Percentiles rank a stretch among this genome's conserved stretches.
These are phyloP conservation scores for Galerina sulciceps DNA, from an alignment of 768 basidiomycete species.

Conservation along the genomic window DNA sequence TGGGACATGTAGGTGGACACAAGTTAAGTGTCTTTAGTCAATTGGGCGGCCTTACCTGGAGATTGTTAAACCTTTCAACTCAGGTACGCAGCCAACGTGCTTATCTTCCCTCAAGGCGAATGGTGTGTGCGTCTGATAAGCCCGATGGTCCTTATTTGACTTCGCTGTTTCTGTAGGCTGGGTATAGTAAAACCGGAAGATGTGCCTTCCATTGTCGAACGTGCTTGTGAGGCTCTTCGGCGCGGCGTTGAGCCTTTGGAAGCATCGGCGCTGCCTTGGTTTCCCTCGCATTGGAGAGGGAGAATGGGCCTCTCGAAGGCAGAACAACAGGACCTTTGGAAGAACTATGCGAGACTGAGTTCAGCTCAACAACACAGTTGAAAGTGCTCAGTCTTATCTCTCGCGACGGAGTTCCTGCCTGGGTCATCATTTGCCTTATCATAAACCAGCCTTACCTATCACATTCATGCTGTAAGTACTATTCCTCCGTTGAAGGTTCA, in stretches of 20 bases:
- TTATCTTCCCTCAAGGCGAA: constrained; percentile 74
- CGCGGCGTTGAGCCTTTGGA: constrained; percentile 28
- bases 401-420: neutral
- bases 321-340: constrained; percentile 50
- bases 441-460: too few relatives aligned
- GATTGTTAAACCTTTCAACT: neutral
- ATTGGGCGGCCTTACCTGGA: neutral
- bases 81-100: constrained; percentile 71
- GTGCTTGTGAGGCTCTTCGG: constrained; percentile 35
- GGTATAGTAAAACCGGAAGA: constrained; percentile 63
- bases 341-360: neutral
- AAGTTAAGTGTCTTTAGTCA: constrained; percentile 40
- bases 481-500: too few relatives aligned
- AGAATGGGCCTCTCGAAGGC: constrained; percentile 68
- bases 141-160: neutral
- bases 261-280: constrained; percentile 37
- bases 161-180: constrained; percentile 47
- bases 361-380: neutral
- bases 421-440: neutral
- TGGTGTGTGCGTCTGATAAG: constrained; percentile 48
- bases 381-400: neutral
- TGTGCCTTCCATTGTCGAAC: constrained; percentile 56
- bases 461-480: too few relatives aligned
- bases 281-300: constrained; percentile 67
- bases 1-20: constrained; percentile 85